Percentiles rank a stretch among this genome's conserved stretches.
Conservation (phyloP, 345 rosid species). For the Microthlaspi erraticum region DNA sequence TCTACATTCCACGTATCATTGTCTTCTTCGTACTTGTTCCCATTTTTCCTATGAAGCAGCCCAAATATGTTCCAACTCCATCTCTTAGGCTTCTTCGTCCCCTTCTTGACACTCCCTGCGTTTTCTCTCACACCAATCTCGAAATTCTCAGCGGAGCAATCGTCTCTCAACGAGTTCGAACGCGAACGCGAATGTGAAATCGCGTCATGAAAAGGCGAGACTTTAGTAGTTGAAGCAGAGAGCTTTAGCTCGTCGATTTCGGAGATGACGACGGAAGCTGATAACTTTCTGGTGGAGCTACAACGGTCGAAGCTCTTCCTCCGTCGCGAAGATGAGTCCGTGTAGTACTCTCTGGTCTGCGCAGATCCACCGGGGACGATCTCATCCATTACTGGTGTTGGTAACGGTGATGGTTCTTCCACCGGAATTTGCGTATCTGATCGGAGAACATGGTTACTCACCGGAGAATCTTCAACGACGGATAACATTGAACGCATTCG, state of each 20-base stretch:
- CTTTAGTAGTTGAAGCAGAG: conserved; percentile 61
- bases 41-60: conserved; percentile 67
- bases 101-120: conserved; percentile 52
- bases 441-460: conserved; percentile 53
- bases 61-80: conserved; percentile 97
- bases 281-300: conserved; percentile 73
- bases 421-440: conserved; percentile 80
- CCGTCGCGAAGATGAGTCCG: conserved; percentile 76
- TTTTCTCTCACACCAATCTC: conserved; percentile 66
- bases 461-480: conserved; percentile 92
- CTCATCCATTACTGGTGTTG: conserved; percentile 48
- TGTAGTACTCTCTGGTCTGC: conserved; percentile 91
- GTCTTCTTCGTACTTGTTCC: conserved; percentile 67
- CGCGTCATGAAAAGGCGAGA: conserved; percentile 51
- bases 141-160: conserved; percentile 67
- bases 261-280: conserved; percentile 78
- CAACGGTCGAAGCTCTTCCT: conserved; percentile 91
- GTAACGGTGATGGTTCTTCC: conserved; percentile 53
- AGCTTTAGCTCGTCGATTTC: conserved; percentile 78
- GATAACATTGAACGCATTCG: conserved; percentile 89
- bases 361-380: conserved; percentile 81
- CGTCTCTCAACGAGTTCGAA: conserved; percentile 76
- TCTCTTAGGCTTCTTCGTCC: conserved; percentile 63
- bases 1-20: conserved; percentile 85
- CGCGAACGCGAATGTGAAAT: conserved; percentile 23